Evolutionary conservation across 768 basidiomycete species (phyloP), one percentile per base, ranked within the genome.

Genomic region (Rhizopogon roseolus): DNA sequence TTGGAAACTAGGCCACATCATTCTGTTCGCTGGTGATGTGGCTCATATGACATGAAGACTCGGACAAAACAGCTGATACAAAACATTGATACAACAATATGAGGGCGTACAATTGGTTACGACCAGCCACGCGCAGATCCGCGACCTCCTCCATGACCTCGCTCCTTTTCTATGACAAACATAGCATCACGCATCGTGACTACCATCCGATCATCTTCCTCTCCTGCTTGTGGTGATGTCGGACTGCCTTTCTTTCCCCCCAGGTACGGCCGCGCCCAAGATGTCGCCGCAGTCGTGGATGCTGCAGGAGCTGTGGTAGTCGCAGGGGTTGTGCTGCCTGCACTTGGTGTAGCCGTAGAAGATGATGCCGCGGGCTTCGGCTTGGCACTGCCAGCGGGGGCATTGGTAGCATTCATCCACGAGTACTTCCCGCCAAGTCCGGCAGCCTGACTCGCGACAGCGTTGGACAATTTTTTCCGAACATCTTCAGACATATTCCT

Each of bases 401-500:
- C 71, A 55, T 76, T 81, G 2, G 82, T 80, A 5, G 87, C 80
- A 14, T 74, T 91, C 90, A 94, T 91, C 93, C 93, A 95, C 14
- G 88, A 78, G 62, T 93, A 95, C 68, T 86, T 87, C 19, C 87
- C 84, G 1, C 85, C 82, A 19, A 91, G 65, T 0, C 93, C 93
- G n/a, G 91, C 90, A 5, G 90, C 90, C 65, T 91, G 90, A 59
- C 85, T 87, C 22, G 93, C 93, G 6, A 90, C 88, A 22, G 88
- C 88, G 66, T 96, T 93, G 34, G 87, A 88, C 85, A 94, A 85
- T 66, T 91, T 93, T 77, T 95, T 95, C 60, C 86, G 76, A 61
- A 92, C 88, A 61, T 94, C 93, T 68, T 93, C 93, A 5, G 85
- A 87, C 89, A 95, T 91, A 64, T 93, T 93, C 53, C 88, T 75